A percentile compares a stretch with the other conserved stretches of the same genome.
Evolutionary conservation across 148 eudicot genomes (phyloP).

Genomic region (Cornus kousa): DNA sequence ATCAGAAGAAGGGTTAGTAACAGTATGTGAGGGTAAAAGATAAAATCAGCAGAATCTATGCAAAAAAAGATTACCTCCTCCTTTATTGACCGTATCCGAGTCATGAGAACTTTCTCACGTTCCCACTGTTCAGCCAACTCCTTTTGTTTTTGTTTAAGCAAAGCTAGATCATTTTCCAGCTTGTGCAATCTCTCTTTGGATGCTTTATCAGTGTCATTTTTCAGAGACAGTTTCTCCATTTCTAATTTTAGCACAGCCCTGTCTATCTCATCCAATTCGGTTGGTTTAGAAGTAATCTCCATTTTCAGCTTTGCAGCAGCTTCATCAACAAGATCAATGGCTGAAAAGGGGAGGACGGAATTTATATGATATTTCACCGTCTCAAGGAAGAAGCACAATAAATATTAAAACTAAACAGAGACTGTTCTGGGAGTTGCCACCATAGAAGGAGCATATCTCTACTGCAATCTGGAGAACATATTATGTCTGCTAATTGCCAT

Average conservation of each 20-base stretch:
- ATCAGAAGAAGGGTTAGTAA: background rate
- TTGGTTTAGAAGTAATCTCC: conserved; percentile 99
- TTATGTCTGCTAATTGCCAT: too few species aligned
- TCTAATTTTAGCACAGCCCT: conserved; percentile 74
- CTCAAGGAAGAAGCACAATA: background rate
- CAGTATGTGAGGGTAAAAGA: background rate
- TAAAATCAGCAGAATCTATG: background rate
- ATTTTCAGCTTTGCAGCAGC: conserved; percentile 98
- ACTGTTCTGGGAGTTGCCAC: background rate
- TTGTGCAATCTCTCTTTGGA: conserved; percentile 28
- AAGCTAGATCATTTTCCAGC: conserved; percentile 22
- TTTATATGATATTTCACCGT: background rate
- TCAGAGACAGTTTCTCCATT: conserved; percentile 31
- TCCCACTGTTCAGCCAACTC: conserved; percentile 34
- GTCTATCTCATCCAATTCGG: conserved; percentile 88
- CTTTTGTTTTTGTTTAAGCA: conserved; percentile 23
- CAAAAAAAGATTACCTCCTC: conserved; percentile 20
- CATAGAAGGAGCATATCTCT: background rate
- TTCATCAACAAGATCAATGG: conserved; percentile 97
- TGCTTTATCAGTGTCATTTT: conserved; percentile 31
- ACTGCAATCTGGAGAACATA: background rate
- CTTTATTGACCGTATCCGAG: conserved; percentile 27
- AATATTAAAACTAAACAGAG: background rate
- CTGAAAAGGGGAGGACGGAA: conserved; percentile 29
- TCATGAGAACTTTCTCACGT: conserved; percentile 31